These are phyloP conservation scores for Leishmania guyanensis DNA, from an alignment of 208 protist species.

Conservation along the genomic window DNA sequence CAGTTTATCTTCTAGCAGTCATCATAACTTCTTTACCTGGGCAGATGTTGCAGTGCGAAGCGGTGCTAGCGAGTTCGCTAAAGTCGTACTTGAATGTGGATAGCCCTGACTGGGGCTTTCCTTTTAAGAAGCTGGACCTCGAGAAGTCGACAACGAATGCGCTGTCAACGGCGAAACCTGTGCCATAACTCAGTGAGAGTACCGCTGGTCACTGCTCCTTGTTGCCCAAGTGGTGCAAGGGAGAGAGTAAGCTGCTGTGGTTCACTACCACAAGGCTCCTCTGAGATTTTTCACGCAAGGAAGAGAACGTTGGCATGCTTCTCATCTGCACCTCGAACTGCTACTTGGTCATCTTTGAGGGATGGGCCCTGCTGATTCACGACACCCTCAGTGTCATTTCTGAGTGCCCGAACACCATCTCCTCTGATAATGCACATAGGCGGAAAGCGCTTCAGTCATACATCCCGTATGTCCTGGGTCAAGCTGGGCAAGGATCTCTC, in stretches of 20 bases:
- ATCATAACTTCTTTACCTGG: conserved; percentile 5
- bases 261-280: conserved; percentile 45
- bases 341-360: conserved; percentile 68
- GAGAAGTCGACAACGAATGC: conserved; percentile 46
- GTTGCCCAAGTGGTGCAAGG: conserved; percentile 43
- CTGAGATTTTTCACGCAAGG: conserved; percentile 58
- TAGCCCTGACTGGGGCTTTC: neutral
- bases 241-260: conserved; percentile 16
- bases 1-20: neutral
- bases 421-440: conserved; percentile 46
- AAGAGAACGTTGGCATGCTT: conserved; percentile 63
- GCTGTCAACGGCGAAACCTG: conserved; percentile 24
- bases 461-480: conserved; percentile 68
- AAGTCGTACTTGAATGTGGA: neutral
- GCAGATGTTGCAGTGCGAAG: conserved; percentile 17
- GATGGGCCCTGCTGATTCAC: conserved; percentile 36
- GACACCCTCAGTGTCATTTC: conserved; percentile 73
- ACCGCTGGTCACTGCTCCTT: conserved; percentile 56
- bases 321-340: conserved; percentile 57
- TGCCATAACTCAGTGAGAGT: conserved; percentile 50
- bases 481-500: conserved; percentile 46
- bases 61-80: conserved; percentile 6
- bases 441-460: conserved; percentile 51
- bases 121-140: conserved; percentile 20
- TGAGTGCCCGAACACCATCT: conserved; percentile 74